Evolutionary conservation across 2,329 filamentous ascomycete species (phyloP), one percentile per base, ranked within the genome.

Genomic region (Pyricularia pennisetigena): DNA sequence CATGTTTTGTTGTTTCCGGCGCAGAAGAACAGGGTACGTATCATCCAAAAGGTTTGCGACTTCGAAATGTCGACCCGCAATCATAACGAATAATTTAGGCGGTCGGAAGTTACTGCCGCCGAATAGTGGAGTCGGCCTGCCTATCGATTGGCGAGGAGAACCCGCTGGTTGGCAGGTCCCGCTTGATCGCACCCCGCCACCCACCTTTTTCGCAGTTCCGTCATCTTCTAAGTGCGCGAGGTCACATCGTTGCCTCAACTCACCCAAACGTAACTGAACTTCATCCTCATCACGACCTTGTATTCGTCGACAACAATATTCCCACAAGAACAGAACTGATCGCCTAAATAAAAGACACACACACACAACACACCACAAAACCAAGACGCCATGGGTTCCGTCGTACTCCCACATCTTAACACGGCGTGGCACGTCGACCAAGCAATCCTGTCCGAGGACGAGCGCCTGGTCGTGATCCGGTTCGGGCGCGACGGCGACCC

Each of bases 371-470:
- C 12, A 23, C 14, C 23, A 29, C 57, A 61, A 12, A 26, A 61
- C n/a, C n/a, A 61, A 12, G 10, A 61, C 4, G 24, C 82, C 0
- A 86, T 86, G 84, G 93, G 93, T 74, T 97, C 93, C 74, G 91
- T 97, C 71, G 91, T 97, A 66, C 88, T 99, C 67, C 94, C 94
- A 64, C 94, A 98, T 79, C 86, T 99, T 64, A 87, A 87, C 73
- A 94, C 91, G 61, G 95, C 92, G 78, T 99, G 94, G 95, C 95
- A 99, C 79, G 95, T 99, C 76, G 95, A 98, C 83, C 94, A 98
- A 81, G 93, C 94, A 71, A 97, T 97, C 76, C 88, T 92, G 76
- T 79, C 76, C 59, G 94, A 98, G 81, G 93, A 97, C 76, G 94
- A 98, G 76, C 90, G 94, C 65, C 88, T 97, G 1, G 93, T 97